phyloP scores from a whole-genome alignment of 768 basidiomycete genomes.

The Clitopilus passeckerianus region DNA sequence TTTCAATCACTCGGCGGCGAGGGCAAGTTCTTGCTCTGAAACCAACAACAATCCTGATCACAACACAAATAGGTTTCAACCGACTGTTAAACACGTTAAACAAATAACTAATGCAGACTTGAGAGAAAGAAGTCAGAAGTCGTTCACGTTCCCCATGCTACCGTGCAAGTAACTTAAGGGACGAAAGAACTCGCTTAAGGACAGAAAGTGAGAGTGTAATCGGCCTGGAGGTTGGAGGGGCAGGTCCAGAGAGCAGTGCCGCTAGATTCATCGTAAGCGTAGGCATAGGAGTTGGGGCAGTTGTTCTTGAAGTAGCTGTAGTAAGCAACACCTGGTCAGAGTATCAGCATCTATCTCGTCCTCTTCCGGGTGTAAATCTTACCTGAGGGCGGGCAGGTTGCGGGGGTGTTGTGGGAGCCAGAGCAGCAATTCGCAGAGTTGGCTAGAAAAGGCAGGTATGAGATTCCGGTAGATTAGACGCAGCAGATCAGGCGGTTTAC shows the following conservation, averaged over 20 bases:
- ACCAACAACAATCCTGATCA: background rate
- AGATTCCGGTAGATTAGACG: background rate
- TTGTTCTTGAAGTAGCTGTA: slow-evolving; percentile 21
- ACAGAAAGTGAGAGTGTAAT: slow-evolving; percentile 25
- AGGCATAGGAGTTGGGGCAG: slow-evolving; percentile 32
- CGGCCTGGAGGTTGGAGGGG: slow-evolving; percentile 19
- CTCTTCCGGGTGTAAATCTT: background rate
- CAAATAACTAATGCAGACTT: background rate
- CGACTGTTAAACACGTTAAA: background rate
- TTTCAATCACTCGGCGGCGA: too few species aligned
- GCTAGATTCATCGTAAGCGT: slow-evolving; percentile 41
- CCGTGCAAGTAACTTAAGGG: background rate
- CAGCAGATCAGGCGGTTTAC: slow-evolving; percentile 4
- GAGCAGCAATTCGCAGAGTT: slow-evolving; percentile 34
- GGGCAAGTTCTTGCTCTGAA: too few species aligned
- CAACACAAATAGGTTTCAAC: background rate
- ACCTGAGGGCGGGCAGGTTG: slow-evolving; percentile 30
- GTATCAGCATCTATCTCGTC: background rate
- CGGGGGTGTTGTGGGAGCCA: slow-evolving; percentile 23
- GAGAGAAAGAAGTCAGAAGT: background rate
- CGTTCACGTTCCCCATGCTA: too few species aligned
- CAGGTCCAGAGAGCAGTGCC: slow-evolving; percentile 44
- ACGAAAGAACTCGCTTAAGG: slow-evolving; percentile 7
- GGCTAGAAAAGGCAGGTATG: slow-evolving; percentile 5
- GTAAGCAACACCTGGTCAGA: slow-evolving; percentile 15